Evolutionary conservation across 2,329 filamentous ascomycete species (phyloP).

Genomic region (Coniochaeta prunicola): DNA sequence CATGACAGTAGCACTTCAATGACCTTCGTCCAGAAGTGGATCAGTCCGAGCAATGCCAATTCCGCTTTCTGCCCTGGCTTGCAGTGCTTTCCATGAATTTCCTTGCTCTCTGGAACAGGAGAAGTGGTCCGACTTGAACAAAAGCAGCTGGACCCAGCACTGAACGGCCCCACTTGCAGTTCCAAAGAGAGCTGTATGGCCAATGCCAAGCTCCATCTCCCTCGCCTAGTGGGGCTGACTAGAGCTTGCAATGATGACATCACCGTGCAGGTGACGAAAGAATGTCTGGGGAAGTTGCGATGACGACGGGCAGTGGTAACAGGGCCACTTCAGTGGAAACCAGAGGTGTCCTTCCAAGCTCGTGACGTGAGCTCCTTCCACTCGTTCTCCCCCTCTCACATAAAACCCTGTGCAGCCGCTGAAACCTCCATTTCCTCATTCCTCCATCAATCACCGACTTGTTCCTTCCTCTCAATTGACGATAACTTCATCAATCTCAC

Average conservation of each 20-base stretch:
- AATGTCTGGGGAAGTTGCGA: conserved; percentile 1
- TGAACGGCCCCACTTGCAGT: background rate
- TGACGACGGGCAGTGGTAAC: conserved; percentile 1
- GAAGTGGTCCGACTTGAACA: background rate
- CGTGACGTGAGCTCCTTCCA: conserved; percentile 2
- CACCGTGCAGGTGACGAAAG: conserved; percentile 2
- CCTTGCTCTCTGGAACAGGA: background rate
- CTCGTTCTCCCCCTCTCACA: background rate
- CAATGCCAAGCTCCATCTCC: background rate
- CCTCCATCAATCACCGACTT: background rate
- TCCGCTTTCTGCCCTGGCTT: background rate
- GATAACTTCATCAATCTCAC: background rate
- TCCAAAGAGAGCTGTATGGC: background rate
- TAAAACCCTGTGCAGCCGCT: conserved; percentile 1
- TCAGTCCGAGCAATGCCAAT: background rate
- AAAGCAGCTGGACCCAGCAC: background rate
- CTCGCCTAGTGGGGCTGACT: background rate
- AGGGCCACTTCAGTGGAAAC: background rate
- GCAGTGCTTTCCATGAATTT: background rate
- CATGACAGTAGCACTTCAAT: background rate
- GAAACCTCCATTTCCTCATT: background rate
- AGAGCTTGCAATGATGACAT: background rate
- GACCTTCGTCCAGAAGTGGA: background rate
- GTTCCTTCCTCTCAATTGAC: background rate
- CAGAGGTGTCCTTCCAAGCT: background rate